phyloP scores from a whole-genome alignment of 805 yeast genomes.

The Komagataella populi region DNA sequence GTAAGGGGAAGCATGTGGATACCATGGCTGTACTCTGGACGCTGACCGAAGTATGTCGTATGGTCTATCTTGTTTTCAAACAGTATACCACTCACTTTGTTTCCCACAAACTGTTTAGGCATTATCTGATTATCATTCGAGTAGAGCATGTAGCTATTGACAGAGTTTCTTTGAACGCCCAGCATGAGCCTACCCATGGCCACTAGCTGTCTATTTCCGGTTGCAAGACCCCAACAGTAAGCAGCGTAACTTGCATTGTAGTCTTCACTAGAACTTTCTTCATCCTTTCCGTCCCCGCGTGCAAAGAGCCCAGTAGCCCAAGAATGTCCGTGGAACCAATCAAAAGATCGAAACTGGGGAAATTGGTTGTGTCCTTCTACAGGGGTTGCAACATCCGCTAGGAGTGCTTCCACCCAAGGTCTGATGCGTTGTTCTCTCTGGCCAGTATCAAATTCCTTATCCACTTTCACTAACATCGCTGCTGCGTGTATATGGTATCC shows the following conservation, averaged over 20 bases:
- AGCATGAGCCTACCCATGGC: constrained; percentile 42
- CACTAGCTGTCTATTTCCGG: constrained; percentile 36
- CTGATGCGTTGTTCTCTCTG: not conserved
- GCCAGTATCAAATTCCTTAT: constrained; percentile 19
- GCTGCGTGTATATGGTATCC: constrained; percentile 65
- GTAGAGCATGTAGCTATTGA: constrained; percentile 35
- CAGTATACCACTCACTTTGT: constrained; percentile 55
- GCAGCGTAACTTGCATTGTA: constrained; percentile 51
- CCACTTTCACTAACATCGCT: constrained; percentile 46
- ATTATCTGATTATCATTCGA: constrained; percentile 35
- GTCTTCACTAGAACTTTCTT: constrained; percentile 60
- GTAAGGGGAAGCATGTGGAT: constrained; percentile 63
- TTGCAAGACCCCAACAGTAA: constrained; percentile 43
- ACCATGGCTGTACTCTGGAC: constrained; percentile 55
- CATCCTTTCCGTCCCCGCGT: constrained; percentile 63
- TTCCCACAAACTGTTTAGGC: constrained; percentile 37
- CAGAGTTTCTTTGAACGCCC: constrained; percentile 37
- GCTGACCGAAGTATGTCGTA: constrained; percentile 58
- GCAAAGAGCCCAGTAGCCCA: constrained; percentile 62
- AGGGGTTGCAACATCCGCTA: constrained; percentile 52
- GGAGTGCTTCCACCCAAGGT: constrained; percentile 33
- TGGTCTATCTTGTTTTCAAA: constrained; percentile 60
- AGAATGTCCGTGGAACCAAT: constrained; percentile 62
- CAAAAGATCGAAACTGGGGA: constrained; percentile 53
- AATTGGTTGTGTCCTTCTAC: constrained; percentile 33